These are phyloP conservation scores for Vararia minispora DNA, from an alignment of 768 basidiomycete genomes.

Conservation along the genomic window DNA sequence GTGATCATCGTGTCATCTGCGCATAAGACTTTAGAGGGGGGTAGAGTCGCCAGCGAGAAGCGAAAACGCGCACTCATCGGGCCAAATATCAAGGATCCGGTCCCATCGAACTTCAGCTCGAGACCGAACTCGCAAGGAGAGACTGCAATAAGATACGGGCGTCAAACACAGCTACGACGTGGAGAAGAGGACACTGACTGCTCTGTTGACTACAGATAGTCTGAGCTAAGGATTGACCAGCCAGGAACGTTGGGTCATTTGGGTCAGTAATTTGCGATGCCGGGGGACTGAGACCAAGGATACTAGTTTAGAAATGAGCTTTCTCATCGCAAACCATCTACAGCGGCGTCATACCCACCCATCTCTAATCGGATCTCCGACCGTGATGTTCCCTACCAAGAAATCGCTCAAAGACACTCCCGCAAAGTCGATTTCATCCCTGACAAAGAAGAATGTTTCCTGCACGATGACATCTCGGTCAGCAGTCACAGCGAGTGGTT, in stretches of 20 bases:
- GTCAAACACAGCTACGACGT: not conserved
- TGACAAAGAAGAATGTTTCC: slow-evolving; percentile 6
- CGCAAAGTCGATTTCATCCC: slow-evolving; percentile 6
- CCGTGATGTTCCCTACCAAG: slow-evolving; percentile 9
- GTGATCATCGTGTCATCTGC: slow-evolving; percentile 5
- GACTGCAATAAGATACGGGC: not conserved
- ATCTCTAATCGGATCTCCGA: slow-evolving; percentile 7
- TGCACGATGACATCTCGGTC: not conserved
- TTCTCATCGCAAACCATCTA: not conserved
- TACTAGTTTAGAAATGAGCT: not conserved
- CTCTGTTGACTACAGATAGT: slow-evolving; percentile 6
- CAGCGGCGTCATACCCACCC: slow-evolving; percentile 3
- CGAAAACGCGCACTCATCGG: not conserved
- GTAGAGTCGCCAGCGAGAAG: not conserved
- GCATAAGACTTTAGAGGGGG: not conserved
- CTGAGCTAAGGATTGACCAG: slow-evolving; percentile 6
- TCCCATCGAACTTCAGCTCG: slow-evolving; percentile 1
- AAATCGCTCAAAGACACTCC: slow-evolving; percentile 3
- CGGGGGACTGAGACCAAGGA: slow-evolving; percentile 9
- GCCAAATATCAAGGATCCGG: slow-evolving; percentile 4
- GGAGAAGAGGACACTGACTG: not conserved
- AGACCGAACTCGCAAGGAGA: slow-evolving; percentile 9
- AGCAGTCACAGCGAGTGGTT: no score
- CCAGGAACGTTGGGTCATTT: no score
- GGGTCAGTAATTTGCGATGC: slow-evolving; percentile 8